Percentiles rank a stretch among this genome's conserved stretches.
Conservation (phyloP, 2,329 filamentous ascomycete genomes). For the Thermoascus crustaceus region DNA sequence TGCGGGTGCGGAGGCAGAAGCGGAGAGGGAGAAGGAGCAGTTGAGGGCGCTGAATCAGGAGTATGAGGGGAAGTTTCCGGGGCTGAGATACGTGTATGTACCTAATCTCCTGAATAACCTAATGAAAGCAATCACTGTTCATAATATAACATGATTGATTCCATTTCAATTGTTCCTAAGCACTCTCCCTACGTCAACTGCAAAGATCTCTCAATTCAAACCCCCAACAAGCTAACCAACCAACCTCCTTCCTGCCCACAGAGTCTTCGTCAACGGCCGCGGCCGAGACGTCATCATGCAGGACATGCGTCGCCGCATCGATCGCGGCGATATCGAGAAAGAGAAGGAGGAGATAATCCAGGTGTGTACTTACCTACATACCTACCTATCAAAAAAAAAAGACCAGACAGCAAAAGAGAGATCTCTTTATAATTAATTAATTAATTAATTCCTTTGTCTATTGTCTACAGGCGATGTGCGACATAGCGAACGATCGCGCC, state of each 20-base stretch:
- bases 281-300: slow-evolving; percentile 66
- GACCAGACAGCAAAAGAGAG: no score
- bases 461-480: slow-evolving; percentile 69
- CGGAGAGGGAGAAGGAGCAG: slow-evolving; percentile 45
- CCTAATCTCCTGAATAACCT: neutral
- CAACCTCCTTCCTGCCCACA: slow-evolving; percentile 18
- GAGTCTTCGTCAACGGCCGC: slow-evolving; percentile 81
- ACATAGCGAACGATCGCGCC: slow-evolving; percentile 76
- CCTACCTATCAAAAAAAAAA: neutral
- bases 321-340: slow-evolving; percentile 52
- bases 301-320: slow-evolving; percentile 71
- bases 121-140: neutral
- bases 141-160: neutral
- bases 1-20: slow-evolving; percentile 39
- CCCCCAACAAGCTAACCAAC: neutral
- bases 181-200: no score
- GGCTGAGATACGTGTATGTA: slow-evolving; percentile 63
- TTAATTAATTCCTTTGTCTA: slow-evolving; percentile 2
- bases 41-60: slow-evolving; percentile 60
- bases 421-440: neutral
- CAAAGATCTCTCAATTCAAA: neutral
- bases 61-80: slow-evolving; percentile 75
- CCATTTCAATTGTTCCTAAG: no score
- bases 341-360: slow-evolving; percentile 69
- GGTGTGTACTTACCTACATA: slow-evolving; percentile 41